Conservation (phyloP, 805 yeast genomes). For the Torulaspora gathmanii region DNA sequence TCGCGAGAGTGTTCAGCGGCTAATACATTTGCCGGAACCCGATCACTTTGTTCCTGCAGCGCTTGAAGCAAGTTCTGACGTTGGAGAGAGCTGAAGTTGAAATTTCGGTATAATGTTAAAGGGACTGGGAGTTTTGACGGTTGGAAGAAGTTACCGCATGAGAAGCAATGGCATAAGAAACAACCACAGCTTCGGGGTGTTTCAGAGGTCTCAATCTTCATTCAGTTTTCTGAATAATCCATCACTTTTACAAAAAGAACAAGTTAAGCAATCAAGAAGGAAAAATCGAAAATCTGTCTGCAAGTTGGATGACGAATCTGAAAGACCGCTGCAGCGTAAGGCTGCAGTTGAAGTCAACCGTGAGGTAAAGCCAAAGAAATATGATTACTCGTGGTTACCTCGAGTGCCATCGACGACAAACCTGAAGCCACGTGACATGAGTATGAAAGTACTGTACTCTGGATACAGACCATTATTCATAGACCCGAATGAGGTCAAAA, state of each 20-base stretch:
- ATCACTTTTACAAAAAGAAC: constrained; percentile 19
- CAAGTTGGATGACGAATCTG: constrained; percentile 13
- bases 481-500: constrained; percentile 13
- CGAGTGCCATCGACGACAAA: constrained; percentile 29
- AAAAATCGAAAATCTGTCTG: constrained; percentile 12
- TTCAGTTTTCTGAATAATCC: constrained; percentile 26
- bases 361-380: constrained; percentile 9
- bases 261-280: constrained; percentile 16
- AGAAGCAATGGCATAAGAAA: constrained; percentile 8
- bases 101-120: constrained; percentile 2
- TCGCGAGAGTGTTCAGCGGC: background rate
- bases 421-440: constrained; percentile 24
- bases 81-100: background rate
- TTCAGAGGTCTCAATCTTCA: constrained; percentile 23
- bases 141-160: constrained; percentile 1
- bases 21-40: no score
- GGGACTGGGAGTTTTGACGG: constrained; percentile 6
- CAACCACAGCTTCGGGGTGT: constrained; percentile 9
- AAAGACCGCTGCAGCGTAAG: constrained; percentile 8
- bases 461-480: constrained; percentile 34
- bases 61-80: background rate
- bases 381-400: constrained; percentile 31
- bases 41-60: no score
- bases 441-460: constrained; percentile 25
- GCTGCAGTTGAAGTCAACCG: constrained; percentile 2